Evolutionary conservation across 129 eudicot genomes (phyloP), one percentile per base, ranked within the genome.

Genomic region (Artemisia tridentata): DNA sequence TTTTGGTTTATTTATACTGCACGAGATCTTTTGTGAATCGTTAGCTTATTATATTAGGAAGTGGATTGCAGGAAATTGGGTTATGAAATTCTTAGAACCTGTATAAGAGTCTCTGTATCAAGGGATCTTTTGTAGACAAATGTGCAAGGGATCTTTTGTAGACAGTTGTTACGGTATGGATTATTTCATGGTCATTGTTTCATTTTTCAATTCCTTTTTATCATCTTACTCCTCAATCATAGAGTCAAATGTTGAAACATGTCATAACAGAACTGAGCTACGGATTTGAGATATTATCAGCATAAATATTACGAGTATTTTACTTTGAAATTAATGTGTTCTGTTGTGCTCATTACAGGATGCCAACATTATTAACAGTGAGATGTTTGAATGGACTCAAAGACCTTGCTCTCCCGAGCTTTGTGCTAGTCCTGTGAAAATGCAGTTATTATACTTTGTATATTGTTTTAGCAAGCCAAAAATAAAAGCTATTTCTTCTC

Each of bases 311-410:
- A 7, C 23, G 23, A 21, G 23, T 21, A 21, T 21, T 21, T 14
- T 49, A 52, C 38, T n/a, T 46, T 61, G 15, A 31, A 53, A 45
- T n/a, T 11, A 19, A 20, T 27, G 15, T 63, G 45, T 75, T 14
- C 51, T 63, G 67, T 29, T 41, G 11, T 52, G 3, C 60, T 54
- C 83, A 81, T 62, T 72, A 16, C 74, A 83, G 60, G 78, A 72
- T 18, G 73, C 65, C 31, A 80, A 81, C 70, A 69, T 71, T 59
- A 76, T 82, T 69, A 96, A 95, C 63, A 95, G 99, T 79, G 99
- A 95, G 68, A 88, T 87, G 95, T 95, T 95, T 84, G 99, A 90
- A 77, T 95, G 99, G 97, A 90, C 99, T 14, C 99, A 95, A 81
- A 84, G 89, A 80, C 84, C 96, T 76, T 90, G 97, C 71, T 95